Evolutionary conservation across 2,329 filamentous ascomycete species (phyloP), one percentile per base, ranked within the genome.

Genomic region (Colletotrichum paranaense): DNA sequence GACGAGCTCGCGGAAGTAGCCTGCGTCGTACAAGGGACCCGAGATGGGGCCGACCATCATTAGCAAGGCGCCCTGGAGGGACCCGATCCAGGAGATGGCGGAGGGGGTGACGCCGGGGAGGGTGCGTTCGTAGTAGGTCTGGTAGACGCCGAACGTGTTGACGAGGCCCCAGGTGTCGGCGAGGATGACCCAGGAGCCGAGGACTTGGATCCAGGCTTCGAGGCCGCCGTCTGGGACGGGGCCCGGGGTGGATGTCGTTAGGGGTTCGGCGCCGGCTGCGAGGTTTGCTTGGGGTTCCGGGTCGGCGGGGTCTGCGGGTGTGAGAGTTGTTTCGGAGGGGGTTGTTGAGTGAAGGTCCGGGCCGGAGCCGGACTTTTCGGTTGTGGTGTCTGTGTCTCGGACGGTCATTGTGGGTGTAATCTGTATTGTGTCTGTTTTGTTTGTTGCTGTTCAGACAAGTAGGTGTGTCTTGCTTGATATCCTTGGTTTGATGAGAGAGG

Each of bases 131-230:
- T 86, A 86, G 77, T 84, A 86, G 5, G 82, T 83, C 74, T 87
- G 84, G 77, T 83, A 87, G 2, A 85, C 84, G 46, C 85, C 86
- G 65, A 84, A 87, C n/a, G 80, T 82, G 76, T 84, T 86, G 67
- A 86, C 79, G 19, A 83, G 75, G n/a, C 82, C 81, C 62, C 79
- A 76, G 32, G 77, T 78, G 30, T 65, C 69, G 32, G 70, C 73
- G 55, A 76, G 74, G 28, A 75, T 57, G 30, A 70, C 73, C 74
- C 74, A 76, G 9, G 75, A 76, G 24, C 76, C 77, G 28, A 79
- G 76, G 4, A 79, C 78, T 38, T 79, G 77, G 19, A 78, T 69
- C 78, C 78, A 79, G 12, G 77, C 77, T 30, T 77, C 71, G 30
- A 77, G 76, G 1, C 78, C 78, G 35, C 78, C 77, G 22, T 79